These are phyloP conservation scores for Prunus mira DNA, from an alignment of 306 rosid genomes.

Conservation along the genomic window DNA sequence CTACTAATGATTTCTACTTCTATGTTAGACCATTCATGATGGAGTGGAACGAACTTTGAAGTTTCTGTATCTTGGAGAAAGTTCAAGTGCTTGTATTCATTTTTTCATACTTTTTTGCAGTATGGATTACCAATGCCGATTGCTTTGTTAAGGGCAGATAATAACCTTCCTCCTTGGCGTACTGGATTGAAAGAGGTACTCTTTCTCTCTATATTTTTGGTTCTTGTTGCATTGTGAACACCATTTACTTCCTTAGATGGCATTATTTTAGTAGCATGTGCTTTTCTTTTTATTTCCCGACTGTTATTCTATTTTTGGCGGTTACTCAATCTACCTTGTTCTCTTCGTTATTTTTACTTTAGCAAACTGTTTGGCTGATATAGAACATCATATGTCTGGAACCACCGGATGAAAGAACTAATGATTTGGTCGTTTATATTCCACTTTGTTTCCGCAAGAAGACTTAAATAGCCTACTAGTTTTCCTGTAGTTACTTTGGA, in stretches of 20 bases:
- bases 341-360: not conserved
- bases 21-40: not conserved
- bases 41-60: not conserved
- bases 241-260: not conserved
- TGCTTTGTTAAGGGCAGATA: constrained; percentile 87
- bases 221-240: not conserved
- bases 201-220: not conserved
- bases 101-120: constrained; percentile 47
- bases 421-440: not conserved
- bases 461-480: not conserved
- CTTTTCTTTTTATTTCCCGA: not conserved
- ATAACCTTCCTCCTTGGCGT: constrained; percentile 98
- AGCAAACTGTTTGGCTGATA: not conserved
- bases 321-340: not conserved
- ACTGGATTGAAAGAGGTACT: constrained; percentile 78
- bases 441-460: not conserved
- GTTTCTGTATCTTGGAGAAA: constrained; percentile 3
- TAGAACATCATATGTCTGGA: not conserved
- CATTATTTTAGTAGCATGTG: not conserved
- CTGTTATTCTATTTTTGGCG: too few species aligned
- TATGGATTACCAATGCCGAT: constrained; percentile 80
- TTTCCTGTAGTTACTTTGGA: not conserved
- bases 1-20: not conserved
- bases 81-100: constrained; percentile 19
- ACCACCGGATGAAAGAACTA: not conserved